Evolutionary conservation across 2,329 filamentous ascomycete genomes (phyloP).

Genomic region (Zymoseptoria tritici): DNA sequence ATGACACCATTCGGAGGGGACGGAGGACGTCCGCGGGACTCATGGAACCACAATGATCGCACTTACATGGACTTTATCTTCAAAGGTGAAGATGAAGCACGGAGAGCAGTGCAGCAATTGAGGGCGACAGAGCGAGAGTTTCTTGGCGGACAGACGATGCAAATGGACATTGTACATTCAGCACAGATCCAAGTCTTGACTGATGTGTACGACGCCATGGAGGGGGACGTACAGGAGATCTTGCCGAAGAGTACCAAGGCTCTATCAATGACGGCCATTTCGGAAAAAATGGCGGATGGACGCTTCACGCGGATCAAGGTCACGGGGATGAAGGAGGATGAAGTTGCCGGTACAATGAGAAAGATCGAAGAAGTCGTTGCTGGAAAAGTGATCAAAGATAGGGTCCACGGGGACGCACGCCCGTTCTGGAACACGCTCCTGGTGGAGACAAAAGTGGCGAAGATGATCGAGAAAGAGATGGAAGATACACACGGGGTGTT

Average conservation of each 20-base stretch:
- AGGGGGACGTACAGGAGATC: too few species aligned
- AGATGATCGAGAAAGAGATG: not conserved
- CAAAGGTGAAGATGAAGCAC: not conserved
- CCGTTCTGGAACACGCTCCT: too few species aligned
- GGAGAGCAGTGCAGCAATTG: not conserved
- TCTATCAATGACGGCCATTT: too few species aligned
- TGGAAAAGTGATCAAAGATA: not conserved
- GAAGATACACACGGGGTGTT: not conserved
- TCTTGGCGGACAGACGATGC: not conserved
- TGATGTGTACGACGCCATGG: too few species aligned
- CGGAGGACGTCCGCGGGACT: too few species aligned
- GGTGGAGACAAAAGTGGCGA: not conserved
- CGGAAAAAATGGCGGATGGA: too few species aligned
- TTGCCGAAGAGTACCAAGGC: too few species aligned
- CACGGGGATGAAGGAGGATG: not conserved
- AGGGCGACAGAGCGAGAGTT: not conserved
- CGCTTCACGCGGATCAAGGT: not conserved
- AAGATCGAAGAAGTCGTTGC: not conserved
- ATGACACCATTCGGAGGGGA: not conserved
- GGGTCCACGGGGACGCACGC: too few species aligned
- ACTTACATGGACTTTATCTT: not conserved
- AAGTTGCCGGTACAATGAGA: not conserved
- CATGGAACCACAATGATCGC: not conserved
- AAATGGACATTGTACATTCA: not conserved
- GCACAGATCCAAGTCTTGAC: not conserved